Conservation (phyloP, 176 grass and related monocot species). For the Canna indica region DNA sequence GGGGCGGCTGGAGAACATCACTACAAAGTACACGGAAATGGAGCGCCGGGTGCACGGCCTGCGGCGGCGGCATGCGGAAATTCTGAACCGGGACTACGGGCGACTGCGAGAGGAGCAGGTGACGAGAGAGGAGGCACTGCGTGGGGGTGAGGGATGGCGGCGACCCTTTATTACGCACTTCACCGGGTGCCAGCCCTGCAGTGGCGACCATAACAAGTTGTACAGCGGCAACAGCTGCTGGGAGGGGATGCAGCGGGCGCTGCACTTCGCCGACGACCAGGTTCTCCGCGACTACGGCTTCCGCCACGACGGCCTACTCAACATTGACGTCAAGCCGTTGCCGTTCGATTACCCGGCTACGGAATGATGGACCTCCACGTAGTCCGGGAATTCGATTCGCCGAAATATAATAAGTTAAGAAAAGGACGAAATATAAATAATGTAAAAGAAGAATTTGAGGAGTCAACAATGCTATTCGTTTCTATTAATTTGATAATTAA, state of each 20-base stretch:
- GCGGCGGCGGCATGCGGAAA: constrained; percentile 48
- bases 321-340: constrained; percentile 38
- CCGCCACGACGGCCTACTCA: constrained; percentile 34
- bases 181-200: constrained; percentile 93
- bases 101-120: constrained; percentile 30
- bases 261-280: constrained; percentile 91
- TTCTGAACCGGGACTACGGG: constrained; percentile 24
- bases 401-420: background rate
- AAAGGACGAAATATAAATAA: background rate
- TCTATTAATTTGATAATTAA: no score
- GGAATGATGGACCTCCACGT: background rate
- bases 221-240: constrained; percentile 56
- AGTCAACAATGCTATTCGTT: no score
- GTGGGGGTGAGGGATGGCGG: constrained; percentile 35
- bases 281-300: constrained; percentile 64
- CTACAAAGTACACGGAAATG: constrained; percentile 39
- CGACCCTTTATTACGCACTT: constrained; percentile 86
- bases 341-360: constrained; percentile 52
- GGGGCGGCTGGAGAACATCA: constrained; percentile 41
- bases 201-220: constrained; percentile 55
- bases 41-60: constrained; percentile 35
- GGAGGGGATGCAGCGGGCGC: constrained; percentile 61
- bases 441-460: no score
- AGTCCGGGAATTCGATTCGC: background rate
- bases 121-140: constrained; percentile 18